Evolutionary conservation across 139 green algal genomes (phyloP).

Genomic region (Axilococcus clingmanii): DNA sequence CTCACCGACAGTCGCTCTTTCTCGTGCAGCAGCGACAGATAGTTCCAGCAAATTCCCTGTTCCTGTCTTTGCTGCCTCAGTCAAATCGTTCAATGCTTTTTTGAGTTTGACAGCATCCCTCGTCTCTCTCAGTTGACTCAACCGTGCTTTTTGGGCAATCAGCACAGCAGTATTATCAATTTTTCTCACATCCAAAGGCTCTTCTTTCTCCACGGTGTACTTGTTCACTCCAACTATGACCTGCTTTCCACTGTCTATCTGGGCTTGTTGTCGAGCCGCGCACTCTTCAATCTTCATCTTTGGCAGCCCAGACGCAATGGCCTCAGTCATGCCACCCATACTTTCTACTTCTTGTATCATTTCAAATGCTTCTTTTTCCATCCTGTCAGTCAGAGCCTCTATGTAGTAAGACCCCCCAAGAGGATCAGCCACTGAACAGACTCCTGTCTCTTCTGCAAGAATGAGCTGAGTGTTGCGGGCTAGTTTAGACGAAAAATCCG

Average conservation of each 20-base stretch:
- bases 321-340: slow-evolving; percentile 54
- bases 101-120: slow-evolving; percentile 18
- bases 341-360: slow-evolving; percentile 49
- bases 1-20: slow-evolving; percentile 50
- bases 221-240: slow-evolving; percentile 66
- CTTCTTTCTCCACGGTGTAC: slow-evolving; percentile 22
- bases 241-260: slow-evolving; percentile 49
- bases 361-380: slow-evolving; percentile 33
- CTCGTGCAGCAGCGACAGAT: slow-evolving; percentile 36
- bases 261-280: slow-evolving; percentile 44
- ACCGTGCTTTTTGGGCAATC: slow-evolving; percentile 18
- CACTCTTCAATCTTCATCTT: slow-evolving; percentile 37
- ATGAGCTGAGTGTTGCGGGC: slow-evolving; percentile 63
- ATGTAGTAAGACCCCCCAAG: slow-evolving; percentile 61
- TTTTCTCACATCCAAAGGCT: slow-evolving; percentile 30
- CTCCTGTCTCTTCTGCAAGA: slow-evolving; percentile 47
- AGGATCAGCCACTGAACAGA: slow-evolving; percentile 49
- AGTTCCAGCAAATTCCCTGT: slow-evolving; percentile 47
- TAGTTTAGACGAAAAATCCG: slow-evolving; percentile 43
- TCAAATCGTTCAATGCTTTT: slow-evolving; percentile 17
- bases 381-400: slow-evolving; percentile 40
- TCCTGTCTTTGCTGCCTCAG: slow-evolving; percentile 15
- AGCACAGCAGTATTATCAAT: slow-evolving; percentile 51
- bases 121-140: slow-evolving; percentile 8
- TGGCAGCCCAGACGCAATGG: slow-evolving; percentile 36